Evolutionary conservation across 2,329 filamentous ascomycete genomes (phyloP), one percentile per base, ranked within the genome.

Genomic region (Cladosporium phlei): DNA sequence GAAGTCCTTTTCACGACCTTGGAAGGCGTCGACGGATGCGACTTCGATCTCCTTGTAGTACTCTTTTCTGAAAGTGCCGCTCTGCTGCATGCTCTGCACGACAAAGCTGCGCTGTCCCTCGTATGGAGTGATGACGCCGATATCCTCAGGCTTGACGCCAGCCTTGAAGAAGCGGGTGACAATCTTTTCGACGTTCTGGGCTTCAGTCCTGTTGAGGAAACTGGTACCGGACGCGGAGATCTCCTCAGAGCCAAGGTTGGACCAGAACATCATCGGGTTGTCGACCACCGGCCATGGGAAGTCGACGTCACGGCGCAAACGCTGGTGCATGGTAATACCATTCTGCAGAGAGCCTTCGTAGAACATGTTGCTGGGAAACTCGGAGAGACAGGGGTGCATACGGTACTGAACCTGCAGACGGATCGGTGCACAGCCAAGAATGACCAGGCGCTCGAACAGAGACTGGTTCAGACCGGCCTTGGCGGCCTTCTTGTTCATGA

Each of bases 211-310:
- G 69, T 98, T 98, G 56, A 98, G 83, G 63, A 98, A 98, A 2
- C 91, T 97, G 2, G 93, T 98, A 62, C 93, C 93, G 20, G 90
- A 96, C 1, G 93, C 93, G 5, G 91, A 96, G 40, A 98, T 98
- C 68, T 98, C 93, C 68, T 98, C 93, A 50, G 94, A 95, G 50
- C 93, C 93, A 46, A 96, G 74, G 65, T 98, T 98, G 20, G 89
- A 95, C 93, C 93, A 98, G 72, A 98, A 98, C 93, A 97, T 97
- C 93, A 98, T 98, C 3, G 93, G 93, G 57, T 83, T 88, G 64
- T 97, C 91, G 16, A 76, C 80, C 22, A 95, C 88, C 2, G 93
- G 93, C 93, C 93, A 98, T 10, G 93, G 93, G 66, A 98, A 98
- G 67, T 98, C 93, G 21, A 98, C 88, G 59, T 98, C 91, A 55